Base-by-base conservation (phyloP, 164 flowering plant genomes). In the Hamamelis virginiana region DNA sequence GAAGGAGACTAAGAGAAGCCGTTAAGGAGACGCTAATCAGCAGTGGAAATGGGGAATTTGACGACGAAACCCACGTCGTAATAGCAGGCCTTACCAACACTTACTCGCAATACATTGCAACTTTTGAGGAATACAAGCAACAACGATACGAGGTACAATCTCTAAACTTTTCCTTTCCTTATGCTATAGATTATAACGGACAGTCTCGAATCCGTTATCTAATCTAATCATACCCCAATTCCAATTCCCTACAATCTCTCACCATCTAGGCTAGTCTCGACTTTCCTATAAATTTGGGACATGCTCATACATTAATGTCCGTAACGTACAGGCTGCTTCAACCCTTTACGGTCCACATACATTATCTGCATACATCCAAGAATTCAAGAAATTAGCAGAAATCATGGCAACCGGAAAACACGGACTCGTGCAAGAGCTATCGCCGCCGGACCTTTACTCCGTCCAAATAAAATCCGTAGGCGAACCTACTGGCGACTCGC, bases 11-110 rank as follows among this genome's bases (percentile, higher is more conserved):
- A 10, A 78, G 92, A 66, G 86, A 84, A 26, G 87, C 91, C 9
- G 86, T 87, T 18, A 85, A 84, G 71, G 76, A 82, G 57, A 84
- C 84, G 1, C 69, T 87, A 27, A 80, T 80, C 12, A 71, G 68
- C 41, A 59, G 69, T 9, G 80, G 86, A 11, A 79, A 77, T 33
- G 84, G 85, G 11, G 85, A 80, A 70, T 86, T 83, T 26, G 64
- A 70, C 44, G 57, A 76, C 9, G 73, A 78, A 14, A 83, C 83
- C 28, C 83, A 76, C 12, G 60, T 86, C 16, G 80, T 86, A n/a
- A 87, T 87, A 55, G 92, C 92, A 12, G 92, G 92, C 38, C 84
- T 87, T 8, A 78, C 92, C 21, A 87, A 87, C 68, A 78, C 91
- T 4, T 88, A 84, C 45, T 86, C 92, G 5, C 89, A 86, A 52